These are phyloP conservation scores for Maudiozyma saulgeensis DNA, from an alignment of 805 yeast genomes.

Conservation along the genomic window DNA sequence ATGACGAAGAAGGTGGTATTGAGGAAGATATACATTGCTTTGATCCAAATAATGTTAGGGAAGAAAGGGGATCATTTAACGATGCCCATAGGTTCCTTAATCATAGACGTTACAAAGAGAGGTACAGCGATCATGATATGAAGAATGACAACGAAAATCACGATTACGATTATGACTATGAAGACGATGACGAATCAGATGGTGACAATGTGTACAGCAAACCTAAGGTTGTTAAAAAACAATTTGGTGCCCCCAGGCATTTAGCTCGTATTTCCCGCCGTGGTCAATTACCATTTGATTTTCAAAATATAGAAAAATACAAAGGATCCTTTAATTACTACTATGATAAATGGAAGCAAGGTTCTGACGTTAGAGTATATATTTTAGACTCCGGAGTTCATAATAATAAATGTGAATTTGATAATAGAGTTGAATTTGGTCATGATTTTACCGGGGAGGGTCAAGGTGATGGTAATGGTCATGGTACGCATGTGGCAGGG, in stretches of 20 bases:
- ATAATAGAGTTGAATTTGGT: constrained; percentile 51
- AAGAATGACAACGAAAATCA: constrained; percentile 9
- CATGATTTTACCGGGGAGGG: constrained; percentile 54
- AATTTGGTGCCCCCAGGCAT: constrained; percentile 53
- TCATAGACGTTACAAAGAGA: background rate
- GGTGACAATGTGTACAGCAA: constrained; percentile 14
- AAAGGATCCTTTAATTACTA: constrained; percentile 34
- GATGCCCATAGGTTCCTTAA: background rate
- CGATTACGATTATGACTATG: background rate
- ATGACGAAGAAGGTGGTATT: constrained; percentile 14
- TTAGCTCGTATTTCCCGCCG: constrained; percentile 53
- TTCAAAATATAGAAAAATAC: constrained; percentile 9
- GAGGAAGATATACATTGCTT: background rate
- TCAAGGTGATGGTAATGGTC: constrained; percentile 65
- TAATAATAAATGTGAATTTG: constrained; percentile 51
- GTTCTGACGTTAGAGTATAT: constrained; percentile 60
- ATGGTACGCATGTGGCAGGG: constrained; percentile 93
- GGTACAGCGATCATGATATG: constrained; percentile 1
- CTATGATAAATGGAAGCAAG: constrained; percentile 39
- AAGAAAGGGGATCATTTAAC: background rate
- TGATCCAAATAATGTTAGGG: background rate
- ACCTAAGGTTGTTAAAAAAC: constrained; percentile 15
- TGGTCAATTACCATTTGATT: constrained; percentile 26
- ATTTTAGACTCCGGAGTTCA: constrained; percentile 80
- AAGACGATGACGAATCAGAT: constrained; percentile 1